These are phyloP conservation scores for Leccinum fibrillosum DNA, from an alignment of 768 basidiomycete species.

Conservation along the genomic window DNA sequence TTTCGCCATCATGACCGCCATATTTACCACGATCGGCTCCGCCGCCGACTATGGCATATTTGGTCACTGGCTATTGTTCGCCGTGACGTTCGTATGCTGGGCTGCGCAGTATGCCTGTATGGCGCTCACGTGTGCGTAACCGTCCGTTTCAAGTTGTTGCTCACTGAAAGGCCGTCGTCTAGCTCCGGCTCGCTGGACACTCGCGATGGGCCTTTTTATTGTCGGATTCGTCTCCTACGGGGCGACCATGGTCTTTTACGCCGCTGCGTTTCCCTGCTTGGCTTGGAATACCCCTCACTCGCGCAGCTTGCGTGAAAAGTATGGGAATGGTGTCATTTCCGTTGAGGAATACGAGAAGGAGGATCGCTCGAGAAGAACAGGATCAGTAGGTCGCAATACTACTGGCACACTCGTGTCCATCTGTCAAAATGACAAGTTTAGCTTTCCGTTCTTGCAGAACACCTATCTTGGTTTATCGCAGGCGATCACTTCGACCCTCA, in stretches of 20 bases:
- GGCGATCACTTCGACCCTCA: constrained; percentile 68
- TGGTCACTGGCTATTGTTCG: constrained; percentile 75
- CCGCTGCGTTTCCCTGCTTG: constrained; percentile 74
- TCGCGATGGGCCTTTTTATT: constrained; percentile 78
- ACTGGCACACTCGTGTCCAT: constrained; percentile 72
- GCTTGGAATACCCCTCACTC: constrained; percentile 73
- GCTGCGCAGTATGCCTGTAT: constrained; percentile 76
- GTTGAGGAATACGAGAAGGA: constrained; percentile 66
- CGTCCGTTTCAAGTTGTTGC: background rate
- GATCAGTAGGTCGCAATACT: constrained; percentile 81
- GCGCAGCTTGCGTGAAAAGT: constrained; percentile 50
- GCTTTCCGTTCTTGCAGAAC: constrained; percentile 77
- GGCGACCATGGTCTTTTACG: constrained; percentile 78
- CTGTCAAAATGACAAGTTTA: constrained; percentile 78
- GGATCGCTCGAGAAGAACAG: constrained; percentile 82
- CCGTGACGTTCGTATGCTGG: constrained; percentile 74
- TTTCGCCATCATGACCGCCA: constrained; percentile 78
- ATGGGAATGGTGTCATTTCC: constrained; percentile 56
- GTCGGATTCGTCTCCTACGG: constrained; percentile 77
- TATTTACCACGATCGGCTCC: constrained; percentile 75
- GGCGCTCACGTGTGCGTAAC: constrained; percentile 60
- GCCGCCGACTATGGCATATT: constrained; percentile 42
- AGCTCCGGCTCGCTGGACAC: constrained; percentile 70
- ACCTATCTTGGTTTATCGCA: constrained; percentile 77
- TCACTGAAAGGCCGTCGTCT: background rate